A percentile compares a stretch with the other conserved stretches of the same genome.
phyloP scores from a whole-genome alignment of 495 filamentous ascomycete genomes.

The Penicillium chermesinum region DNA sequence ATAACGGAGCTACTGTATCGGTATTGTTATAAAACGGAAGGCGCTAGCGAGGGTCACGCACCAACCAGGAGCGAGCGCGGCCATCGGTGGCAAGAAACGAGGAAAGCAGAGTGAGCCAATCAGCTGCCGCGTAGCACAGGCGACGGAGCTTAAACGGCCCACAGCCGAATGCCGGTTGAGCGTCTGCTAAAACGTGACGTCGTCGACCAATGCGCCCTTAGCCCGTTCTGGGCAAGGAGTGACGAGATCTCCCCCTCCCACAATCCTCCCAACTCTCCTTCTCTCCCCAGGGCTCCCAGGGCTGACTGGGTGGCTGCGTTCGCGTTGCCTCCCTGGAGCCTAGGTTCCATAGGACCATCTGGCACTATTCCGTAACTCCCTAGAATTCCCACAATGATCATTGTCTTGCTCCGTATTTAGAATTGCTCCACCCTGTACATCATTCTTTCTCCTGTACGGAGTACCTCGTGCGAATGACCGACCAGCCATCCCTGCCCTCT shows the following conservation, averaged over 20 bases:
- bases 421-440: background rate
- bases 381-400: slow-evolving; percentile 6
- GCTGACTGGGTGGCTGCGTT: too few species aligned
- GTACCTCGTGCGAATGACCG: background rate
- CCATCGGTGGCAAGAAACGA: slow-evolving; percentile 21
- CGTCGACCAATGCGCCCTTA: slow-evolving; percentile 16
- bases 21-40: slow-evolving; percentile 3
- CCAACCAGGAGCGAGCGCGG: slow-evolving; percentile 15
- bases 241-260: slow-evolving; percentile 8
- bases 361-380: background rate
- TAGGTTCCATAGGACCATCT: too few species aligned
- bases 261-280: too few species aligned
- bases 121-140: too few species aligned
- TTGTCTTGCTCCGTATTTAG: slow-evolving; percentile 11
- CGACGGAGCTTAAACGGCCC: slow-evolving; percentile 3
- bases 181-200: slow-evolving; percentile 20
- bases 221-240: slow-evolving; percentile 4
- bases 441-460: too few species aligned
- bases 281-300: too few species aligned
- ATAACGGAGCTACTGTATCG: background rate
- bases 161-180: slow-evolving; percentile 1
- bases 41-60: slow-evolving; percentile 31
- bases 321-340: too few species aligned
- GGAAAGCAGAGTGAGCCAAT: slow-evolving; percentile 22
- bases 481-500: background rate